Percentiles rank a stretch among this genome's conserved stretches.
phyloP scores from a whole-genome alignment of 306 rosid species.

The Malus domestica region DNA sequence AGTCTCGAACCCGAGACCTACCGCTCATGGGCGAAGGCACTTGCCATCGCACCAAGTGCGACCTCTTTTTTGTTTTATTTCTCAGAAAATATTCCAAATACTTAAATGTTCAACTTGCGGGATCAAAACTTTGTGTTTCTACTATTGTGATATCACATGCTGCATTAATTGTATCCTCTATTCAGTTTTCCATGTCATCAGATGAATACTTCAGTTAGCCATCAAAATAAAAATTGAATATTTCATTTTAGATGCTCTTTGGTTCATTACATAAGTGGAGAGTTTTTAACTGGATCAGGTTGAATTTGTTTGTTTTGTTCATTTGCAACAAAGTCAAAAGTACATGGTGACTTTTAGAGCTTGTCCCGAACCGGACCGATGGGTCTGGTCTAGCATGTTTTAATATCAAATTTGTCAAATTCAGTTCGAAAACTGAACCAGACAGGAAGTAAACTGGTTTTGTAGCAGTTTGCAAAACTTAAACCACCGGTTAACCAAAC shows the following conservation, averaged over 20 bases:
- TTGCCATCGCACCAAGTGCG: too few species aligned
- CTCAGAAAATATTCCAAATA: neutral
- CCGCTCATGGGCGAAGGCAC: too few species aligned
- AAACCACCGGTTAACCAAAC: too few species aligned
- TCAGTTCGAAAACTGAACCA: too few species aligned
- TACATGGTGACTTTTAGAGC: neutral
- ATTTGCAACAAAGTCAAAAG: neutral
- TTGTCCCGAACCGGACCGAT: neutral
- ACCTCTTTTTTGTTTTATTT: neutral
- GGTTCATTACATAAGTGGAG: neutral
- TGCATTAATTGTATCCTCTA: neutral
- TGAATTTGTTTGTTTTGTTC: neutral
- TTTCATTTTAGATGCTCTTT: neutral
- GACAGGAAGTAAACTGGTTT: too few species aligned
- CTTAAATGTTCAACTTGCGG: neutral
- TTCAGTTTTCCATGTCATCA: neutral
- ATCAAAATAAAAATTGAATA: too few species aligned
- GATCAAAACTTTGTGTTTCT: neutral
- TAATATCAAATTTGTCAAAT: too few species aligned
- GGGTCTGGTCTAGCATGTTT: too few species aligned
- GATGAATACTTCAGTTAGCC: neutral
- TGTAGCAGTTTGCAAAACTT: too few species aligned
- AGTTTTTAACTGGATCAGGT: neutral
- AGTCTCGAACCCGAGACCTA: too few species aligned
- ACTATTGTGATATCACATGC: neutral